A percentile compares a stretch with the other conserved stretches of the same genome.
phyloP scores from a whole-genome alignment of 345 rosid genomes.

The Eucalyptus viminalis region DNA sequence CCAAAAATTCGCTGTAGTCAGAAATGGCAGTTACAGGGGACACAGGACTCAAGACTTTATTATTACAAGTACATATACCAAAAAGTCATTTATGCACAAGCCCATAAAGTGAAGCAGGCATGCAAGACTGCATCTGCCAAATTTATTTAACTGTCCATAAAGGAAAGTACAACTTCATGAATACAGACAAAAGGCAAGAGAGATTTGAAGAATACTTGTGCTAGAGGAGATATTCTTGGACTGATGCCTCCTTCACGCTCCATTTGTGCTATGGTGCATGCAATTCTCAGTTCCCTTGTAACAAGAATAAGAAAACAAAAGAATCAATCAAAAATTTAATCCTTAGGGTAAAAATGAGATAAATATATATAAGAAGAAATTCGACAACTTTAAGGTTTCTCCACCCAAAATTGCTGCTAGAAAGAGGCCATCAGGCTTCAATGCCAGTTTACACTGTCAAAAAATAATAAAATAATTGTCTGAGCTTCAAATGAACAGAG shows the following conservation, averaged over 20 bases:
- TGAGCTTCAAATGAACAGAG: neutral
- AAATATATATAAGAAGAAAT: neutral
- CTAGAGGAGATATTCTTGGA: constrained; percentile 90
- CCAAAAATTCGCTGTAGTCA: neutral
- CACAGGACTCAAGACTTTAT: neutral
- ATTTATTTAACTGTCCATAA: neutral
- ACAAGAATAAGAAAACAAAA: neutral
- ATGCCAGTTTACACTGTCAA: constrained; percentile 77
- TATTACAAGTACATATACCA: neutral
- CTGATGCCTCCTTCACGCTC: constrained; percentile 99
- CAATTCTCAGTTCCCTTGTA: constrained; percentile 82
- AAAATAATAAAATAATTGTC: constrained; percentile 8
- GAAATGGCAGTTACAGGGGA: neutral
- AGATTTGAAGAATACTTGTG: constrained; percentile 45
- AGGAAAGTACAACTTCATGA: neutral
- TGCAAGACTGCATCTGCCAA: neutral
- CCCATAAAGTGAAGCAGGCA: neutral
- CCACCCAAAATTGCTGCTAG: constrained; percentile 99
- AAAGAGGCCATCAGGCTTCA: constrained; percentile 99
- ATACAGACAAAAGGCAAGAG: neutral
- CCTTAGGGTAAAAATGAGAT: neutral
- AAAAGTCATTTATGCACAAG: neutral
- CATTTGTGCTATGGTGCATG: constrained; percentile 97
- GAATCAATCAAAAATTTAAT: neutral
- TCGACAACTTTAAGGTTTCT: constrained; percentile 79